Percentiles rank a stretch among this genome's conserved stretches.
phyloP scores from a whole-genome alignment of 2,329 filamentous ascomycete genomes.

The Chaetomium sp. region DNA sequence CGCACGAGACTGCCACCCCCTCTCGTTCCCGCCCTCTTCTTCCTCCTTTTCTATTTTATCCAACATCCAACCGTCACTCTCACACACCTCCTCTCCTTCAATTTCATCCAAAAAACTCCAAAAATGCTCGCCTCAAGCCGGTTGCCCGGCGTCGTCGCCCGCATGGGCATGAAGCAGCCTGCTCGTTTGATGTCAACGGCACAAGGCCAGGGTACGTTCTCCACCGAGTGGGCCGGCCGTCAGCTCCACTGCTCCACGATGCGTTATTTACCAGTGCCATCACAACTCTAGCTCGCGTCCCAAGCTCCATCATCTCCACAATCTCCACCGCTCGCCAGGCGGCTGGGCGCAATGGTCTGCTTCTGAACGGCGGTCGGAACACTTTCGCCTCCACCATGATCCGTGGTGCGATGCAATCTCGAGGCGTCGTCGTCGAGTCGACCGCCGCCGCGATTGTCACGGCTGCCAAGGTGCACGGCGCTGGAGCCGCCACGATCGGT shows the following conservation, averaged over 20 bases:
- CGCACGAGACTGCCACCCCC: constrained; percentile 19
- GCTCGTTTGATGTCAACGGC: constrained; percentile 33
- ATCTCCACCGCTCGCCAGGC: constrained; percentile 32
- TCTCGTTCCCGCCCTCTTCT: constrained; percentile 18
- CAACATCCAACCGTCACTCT: constrained; percentile 10
- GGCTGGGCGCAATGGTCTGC: constrained; percentile 32
- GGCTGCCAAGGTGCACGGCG: constrained; percentile 35
- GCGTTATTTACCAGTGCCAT: constrained; percentile 27
- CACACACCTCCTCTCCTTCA: constrained; percentile 18
- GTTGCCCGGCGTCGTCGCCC: constrained; percentile 32
- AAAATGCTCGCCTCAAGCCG: constrained; percentile 35
- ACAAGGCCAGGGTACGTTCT: constrained; percentile 30
- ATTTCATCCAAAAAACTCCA: constrained; percentile 16
- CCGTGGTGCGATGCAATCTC: constrained; percentile 35
- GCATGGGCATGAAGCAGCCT: constrained; percentile 33
- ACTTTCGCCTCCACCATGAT: constrained; percentile 30
- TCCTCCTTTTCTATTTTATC: constrained; percentile 17
- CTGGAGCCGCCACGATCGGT: constrained; percentile 34
- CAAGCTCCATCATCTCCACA: constrained; percentile 37
- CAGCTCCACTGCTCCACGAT: constrained; percentile 20
- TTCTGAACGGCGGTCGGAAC: constrained; percentile 34
- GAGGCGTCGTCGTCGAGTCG: constrained; percentile 37
- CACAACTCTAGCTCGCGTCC: constrained; percentile 32
- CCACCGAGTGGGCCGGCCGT: constrained; percentile 25
- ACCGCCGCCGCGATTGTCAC: constrained; percentile 33